A percentile compares a stretch with the other conserved stretches of the same genome.
These are phyloP conservation scores for Globisporangium spiculum DNA, from an alignment of 352 stramenopile species.

Conservation along the genomic window DNA sequence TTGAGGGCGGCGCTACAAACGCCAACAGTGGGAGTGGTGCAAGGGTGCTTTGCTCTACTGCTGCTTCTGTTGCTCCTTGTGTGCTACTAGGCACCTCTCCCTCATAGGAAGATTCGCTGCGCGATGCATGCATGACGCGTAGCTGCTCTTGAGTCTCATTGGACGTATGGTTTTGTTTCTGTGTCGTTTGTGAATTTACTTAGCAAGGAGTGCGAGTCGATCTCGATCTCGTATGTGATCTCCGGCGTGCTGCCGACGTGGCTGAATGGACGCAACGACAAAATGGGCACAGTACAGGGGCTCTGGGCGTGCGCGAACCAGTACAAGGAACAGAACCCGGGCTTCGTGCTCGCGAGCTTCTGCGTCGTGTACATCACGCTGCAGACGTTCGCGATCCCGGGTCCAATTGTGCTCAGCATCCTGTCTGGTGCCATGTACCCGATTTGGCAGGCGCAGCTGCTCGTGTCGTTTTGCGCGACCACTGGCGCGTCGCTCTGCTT, in stretches of 20 bases:
- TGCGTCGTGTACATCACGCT: constrained; percentile 85
- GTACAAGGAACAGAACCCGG: constrained; percentile 73
- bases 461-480: constrained; percentile 84
- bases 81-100: neutral
- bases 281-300: constrained; percentile 76
- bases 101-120: neutral
- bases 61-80: neutral
- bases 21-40: neutral
- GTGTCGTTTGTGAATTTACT: neutral
- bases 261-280: constrained; percentile 80
- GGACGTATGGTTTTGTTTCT: constrained; percentile 3
- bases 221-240: constrained; percentile 79
- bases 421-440: constrained; percentile 87
- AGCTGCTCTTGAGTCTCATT: constrained; percentile 8
- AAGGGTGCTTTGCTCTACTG: neutral
- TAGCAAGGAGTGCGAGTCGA: constrained; percentile 61
- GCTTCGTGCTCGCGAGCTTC: constrained; percentile 77
- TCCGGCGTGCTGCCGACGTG: constrained; percentile 73
- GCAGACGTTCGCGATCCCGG: constrained; percentile 87
- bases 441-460: constrained; percentile 68
- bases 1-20: neutral
- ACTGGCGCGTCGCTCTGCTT: constrained; percentile 83
- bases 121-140: constrained; percentile 5
- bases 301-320: constrained; percentile 74
- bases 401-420: constrained; percentile 85